Conservation (phyloP, 495 filamentous ascomycete species). For the Rostrohypoxylon terebratum region DNA sequence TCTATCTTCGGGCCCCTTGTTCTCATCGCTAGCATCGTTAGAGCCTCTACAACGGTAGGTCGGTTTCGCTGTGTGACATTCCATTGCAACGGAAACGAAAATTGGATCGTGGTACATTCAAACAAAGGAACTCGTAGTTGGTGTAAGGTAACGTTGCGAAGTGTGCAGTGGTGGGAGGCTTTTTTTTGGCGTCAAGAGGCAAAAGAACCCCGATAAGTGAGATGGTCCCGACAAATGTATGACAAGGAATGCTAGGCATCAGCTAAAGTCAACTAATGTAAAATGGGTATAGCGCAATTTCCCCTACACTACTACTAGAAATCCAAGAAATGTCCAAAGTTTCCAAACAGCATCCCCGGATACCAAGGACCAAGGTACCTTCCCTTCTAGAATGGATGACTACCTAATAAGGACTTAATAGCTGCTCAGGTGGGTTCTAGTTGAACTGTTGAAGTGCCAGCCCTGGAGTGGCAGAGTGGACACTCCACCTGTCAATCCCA, state of each 20-base stretch:
- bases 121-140: conserved; percentile 21
- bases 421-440: too few species aligned
- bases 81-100: conserved; percentile 34
- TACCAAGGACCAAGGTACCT: not conserved
- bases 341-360: not conserved
- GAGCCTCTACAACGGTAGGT: conserved; percentile 24
- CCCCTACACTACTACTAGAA: too few species aligned
- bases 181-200: conserved; percentile 1
- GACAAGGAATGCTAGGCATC: not conserved
- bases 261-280: not conserved
- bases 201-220: not conserved
- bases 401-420: too few species aligned
- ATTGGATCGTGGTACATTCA: conserved; percentile 31
- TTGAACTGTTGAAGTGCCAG: too few species aligned
- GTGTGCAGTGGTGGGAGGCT: conserved; percentile 43
- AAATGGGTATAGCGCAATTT: conserved; percentile 14
- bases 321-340: not conserved
- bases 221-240: not conserved
- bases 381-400: conserved; percentile 10
- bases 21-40: not conserved
- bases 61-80: conserved; percentile 34
- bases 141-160: conserved; percentile 51
- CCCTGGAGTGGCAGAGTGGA: too few species aligned
- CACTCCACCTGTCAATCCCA: not conserved
- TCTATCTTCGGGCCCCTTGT: conserved; percentile 26